A percentile compares a stretch with the other conserved stretches of the same genome.
Evolutionary conservation across 2,329 filamentous ascomycete species (phyloP).

Genomic region (Diaporthe sp.): DNA sequence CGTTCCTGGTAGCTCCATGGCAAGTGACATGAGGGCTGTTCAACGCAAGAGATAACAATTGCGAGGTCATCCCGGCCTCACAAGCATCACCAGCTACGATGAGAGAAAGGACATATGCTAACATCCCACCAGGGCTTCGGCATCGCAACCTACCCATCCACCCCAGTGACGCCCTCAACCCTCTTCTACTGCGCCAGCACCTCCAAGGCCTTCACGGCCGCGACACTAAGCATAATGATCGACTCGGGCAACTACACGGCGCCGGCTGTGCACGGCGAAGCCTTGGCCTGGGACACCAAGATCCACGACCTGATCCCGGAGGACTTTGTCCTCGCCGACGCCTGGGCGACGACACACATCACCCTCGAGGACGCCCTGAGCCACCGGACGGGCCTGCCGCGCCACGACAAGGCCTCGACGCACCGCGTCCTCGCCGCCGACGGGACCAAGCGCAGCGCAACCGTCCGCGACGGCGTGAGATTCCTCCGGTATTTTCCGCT

Average conservation of each 20-base stretch:
- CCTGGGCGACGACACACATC: constrained; percentile 56
- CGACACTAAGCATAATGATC: constrained; percentile 61
- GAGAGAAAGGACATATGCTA: neutral
- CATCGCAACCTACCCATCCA: constrained; percentile 51
- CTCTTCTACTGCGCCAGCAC: constrained; percentile 67
- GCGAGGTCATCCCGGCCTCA: neutral
- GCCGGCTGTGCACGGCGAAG: constrained; percentile 41
- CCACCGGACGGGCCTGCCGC: constrained; percentile 63
- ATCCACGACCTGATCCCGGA: constrained; percentile 60
- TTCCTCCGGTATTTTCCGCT: constrained; percentile 58
- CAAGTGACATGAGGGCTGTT: neutral
- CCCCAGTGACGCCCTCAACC: constrained; percentile 58
- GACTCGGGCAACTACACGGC: constrained; percentile 53
- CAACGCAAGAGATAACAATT: too few relatives aligned
- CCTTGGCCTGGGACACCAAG: constrained; percentile 59
- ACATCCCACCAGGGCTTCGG: constrained; percentile 56
- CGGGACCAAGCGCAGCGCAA: constrained; percentile 43
- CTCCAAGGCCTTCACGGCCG: constrained; percentile 67
- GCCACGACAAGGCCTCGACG: constrained; percentile 53
- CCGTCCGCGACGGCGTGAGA: constrained; percentile 52
- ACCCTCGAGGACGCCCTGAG: constrained; percentile 66
- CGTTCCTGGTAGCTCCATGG: too few relatives aligned
- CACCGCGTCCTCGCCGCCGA: constrained; percentile 49
- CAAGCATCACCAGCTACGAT: too few relatives aligned
- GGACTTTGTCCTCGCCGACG: constrained; percentile 59